Percentiles rank a stretch among this genome's conserved stretches.
phyloP scores from a whole-genome alignment of 768 basidiomycete species.

The Suillus lakei region DNA sequence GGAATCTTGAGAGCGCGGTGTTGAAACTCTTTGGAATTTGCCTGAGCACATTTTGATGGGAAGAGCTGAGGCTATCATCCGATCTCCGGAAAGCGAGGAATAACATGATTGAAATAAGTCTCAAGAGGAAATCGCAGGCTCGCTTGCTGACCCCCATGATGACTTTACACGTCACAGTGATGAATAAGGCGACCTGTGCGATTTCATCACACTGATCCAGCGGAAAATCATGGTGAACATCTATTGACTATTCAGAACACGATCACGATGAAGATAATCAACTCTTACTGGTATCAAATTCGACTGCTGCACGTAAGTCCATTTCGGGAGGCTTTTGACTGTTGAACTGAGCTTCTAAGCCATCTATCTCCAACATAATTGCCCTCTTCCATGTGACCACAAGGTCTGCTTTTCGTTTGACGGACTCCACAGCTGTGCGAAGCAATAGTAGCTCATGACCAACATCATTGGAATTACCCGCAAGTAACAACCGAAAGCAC shows the following conservation, averaged over 20 bases:
- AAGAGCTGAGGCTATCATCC: constrained; percentile 1
- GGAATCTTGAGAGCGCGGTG: background rate
- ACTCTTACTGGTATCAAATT: background rate
- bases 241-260: background rate
- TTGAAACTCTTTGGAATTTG: background rate
- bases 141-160: constrained; percentile 20
- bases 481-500: background rate
- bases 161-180: background rate
- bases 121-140: constrained; percentile 23
- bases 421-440: background rate
- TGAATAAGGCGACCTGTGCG: background rate
- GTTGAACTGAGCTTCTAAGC: background rate
- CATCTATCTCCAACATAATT: background rate
- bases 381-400: background rate
- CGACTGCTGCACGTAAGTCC: background rate
- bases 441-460: background rate
- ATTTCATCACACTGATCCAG: background rate
- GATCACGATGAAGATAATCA: background rate
- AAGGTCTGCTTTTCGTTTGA: background rate
- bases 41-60: constrained; percentile 1
- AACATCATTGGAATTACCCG: background rate
- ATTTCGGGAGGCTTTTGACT: background rate
- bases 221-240: background rate
- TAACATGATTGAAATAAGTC: constrained; percentile 12
- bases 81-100: background rate